Conservation (phyloP, 139 green algal species). For the Chlamydomonas eustigma region DNA sequence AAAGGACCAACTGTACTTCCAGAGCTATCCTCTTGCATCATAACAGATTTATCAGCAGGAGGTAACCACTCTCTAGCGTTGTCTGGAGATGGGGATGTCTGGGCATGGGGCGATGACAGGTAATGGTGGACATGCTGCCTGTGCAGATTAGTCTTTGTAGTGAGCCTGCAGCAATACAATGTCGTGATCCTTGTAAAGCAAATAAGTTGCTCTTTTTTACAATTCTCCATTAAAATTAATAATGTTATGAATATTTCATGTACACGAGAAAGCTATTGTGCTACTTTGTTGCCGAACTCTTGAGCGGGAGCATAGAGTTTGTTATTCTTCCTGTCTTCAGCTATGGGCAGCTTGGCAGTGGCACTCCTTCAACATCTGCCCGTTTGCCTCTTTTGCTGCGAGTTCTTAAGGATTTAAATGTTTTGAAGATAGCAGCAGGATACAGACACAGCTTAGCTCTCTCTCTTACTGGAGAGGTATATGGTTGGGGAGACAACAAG, state of each 20-base stretch:
- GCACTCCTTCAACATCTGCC: neutral
- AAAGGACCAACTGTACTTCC: no score
- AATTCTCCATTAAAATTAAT: no score
- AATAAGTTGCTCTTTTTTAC: no score
- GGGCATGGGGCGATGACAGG: no score
- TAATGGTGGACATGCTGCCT: no score
- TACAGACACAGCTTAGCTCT: slow-evolving; percentile 33
- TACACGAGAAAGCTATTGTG: neutral
- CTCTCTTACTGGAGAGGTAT: slow-evolving; percentile 22
- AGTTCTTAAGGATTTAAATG: neutral
- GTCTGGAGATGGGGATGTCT: neutral
- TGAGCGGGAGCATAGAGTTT: no score
- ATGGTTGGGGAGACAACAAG: slow-evolving; percentile 37
- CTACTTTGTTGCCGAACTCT: neutral
- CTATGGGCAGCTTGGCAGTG: neutral
- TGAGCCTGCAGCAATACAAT: no score
- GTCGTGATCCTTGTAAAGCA: no score
- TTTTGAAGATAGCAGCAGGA: slow-evolving; percentile 4
- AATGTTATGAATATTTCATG: no score
- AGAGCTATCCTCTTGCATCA: no score
- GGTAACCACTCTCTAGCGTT: neutral
- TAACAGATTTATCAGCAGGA: neutral
- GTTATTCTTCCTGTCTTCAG: neutral
- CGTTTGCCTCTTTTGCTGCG: slow-evolving; percentile 7
- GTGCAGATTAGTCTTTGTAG: no score